A percentile compares a stretch with the other conserved stretches of the same genome.
phyloP scores from a whole-genome alignment of 257 asterid genomes.

The Voacanga thouarsii region DNA sequence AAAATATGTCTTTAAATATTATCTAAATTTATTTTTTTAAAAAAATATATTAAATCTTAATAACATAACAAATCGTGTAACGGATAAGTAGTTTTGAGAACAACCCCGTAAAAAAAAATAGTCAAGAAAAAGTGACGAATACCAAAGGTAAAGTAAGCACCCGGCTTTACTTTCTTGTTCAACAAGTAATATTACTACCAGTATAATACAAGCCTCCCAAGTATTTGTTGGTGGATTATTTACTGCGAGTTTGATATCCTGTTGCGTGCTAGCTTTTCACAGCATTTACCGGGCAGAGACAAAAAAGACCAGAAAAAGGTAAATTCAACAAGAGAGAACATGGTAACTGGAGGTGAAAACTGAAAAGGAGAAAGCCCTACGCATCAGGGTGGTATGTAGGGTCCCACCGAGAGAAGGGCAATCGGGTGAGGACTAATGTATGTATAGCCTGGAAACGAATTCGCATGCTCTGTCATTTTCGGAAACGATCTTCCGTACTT shows the following conservation, averaged over 20 bases:
- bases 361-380: background rate
- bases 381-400: background rate
- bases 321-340: background rate
- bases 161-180: conserved; percentile 6
- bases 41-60: too few relatives aligned
- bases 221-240: too few relatives aligned
- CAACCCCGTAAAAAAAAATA: too few relatives aligned
- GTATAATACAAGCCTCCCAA: too few relatives aligned
- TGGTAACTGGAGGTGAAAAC: background rate
- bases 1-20: too few relatives aligned
- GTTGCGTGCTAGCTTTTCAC: background rate
- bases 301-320: background rate
- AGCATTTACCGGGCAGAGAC: background rate
- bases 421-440: conserved; percentile 19
- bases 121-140: background rate
- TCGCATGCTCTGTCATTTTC: conserved; percentile 47
- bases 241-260: background rate
- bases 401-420: background rate
- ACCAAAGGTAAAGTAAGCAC: background rate
- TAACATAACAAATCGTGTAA: too few relatives aligned
- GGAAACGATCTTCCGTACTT: conserved; percentile 25
- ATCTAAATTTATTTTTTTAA: too few relatives aligned
- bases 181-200: conserved; percentile 7
- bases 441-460: conserved; percentile 38
- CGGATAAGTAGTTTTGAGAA: too few relatives aligned